Evolutionary conservation across 257 asterid genomes (phyloP).

Genomic region (Anisodus tanguticus): DNA sequence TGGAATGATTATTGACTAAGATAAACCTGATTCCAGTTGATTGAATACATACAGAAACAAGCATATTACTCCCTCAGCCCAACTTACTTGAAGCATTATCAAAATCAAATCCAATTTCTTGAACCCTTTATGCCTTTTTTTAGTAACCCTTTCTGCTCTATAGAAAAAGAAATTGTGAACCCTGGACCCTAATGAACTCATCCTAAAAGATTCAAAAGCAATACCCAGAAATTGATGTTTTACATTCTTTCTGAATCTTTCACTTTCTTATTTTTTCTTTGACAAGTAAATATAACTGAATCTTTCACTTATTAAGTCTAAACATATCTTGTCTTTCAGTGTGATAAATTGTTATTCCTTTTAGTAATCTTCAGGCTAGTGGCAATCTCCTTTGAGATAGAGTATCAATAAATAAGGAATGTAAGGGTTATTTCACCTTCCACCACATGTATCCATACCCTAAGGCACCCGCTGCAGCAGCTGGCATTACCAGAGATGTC

Average conservation of each 20-base stretch:
- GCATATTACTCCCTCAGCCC: background rate
- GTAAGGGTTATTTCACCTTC: constrained; percentile 61
- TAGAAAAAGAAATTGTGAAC: background rate
- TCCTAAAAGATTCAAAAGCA: background rate
- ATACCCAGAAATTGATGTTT: background rate
- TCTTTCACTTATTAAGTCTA: background rate
- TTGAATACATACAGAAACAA: background rate
- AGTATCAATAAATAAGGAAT: constrained; percentile 7
- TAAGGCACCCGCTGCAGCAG: constrained; percentile 77
- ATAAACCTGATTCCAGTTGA: background rate
- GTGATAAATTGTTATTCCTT: background rate
- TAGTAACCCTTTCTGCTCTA: background rate
- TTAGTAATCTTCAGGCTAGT: background rate
- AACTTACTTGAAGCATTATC: background rate
- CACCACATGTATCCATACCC: constrained; percentile 99
- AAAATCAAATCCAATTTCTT: background rate
- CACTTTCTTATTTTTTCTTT: background rate
- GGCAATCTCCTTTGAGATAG: constrained; percentile 15
- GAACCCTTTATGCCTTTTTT: background rate
- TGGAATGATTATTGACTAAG: background rate
- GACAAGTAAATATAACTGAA: background rate
- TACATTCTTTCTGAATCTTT: background rate
- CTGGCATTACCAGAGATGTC: constrained; percentile 63
- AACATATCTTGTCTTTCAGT: background rate
- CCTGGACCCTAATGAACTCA: background rate